Evolutionary conservation across 176 grass and related monocot species (phyloP), one percentile per base, ranked within the genome.

Genomic region (Musa beccarii): DNA sequence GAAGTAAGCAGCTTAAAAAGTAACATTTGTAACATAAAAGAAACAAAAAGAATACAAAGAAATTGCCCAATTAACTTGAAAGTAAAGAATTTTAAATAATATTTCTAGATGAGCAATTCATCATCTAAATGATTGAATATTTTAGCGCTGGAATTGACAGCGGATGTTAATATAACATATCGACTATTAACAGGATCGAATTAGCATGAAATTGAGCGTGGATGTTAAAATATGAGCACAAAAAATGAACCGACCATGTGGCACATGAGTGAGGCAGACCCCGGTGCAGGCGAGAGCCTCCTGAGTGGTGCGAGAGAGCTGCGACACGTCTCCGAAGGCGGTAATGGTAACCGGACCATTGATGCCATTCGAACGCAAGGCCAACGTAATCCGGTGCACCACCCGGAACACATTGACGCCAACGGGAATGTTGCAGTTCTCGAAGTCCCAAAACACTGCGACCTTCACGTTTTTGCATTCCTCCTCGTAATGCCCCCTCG

Each of bases 381-480:
- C 95, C 13, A 84, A 86, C 53, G 82, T 24, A 51, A 99, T 83
- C 78, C 86, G 80, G 16, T 76, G 71, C 9, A 81, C 88, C 56
- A 99, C 54, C 73, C 82, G 86, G 81, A 71, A 73, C 24, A 84
- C 83, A 79, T 94, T 89, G 64, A 92, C 81, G 49, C 76, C 81
- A 24, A 52, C 53, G 49, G 95, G 95, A 62, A 99, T 63, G 34
- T 57, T 0, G 83, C 90, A 94, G 83, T 99, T 94, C 90, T 94
- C 95, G 82, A 93, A 99, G 88, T 99, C 95, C 95, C 90, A 99
- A 86, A 82, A 94, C 72, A 99, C 95, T 1, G 90, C 85, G 24
- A 99, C 90, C 78, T 84, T 85, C 53, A 99, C 84, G 49, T 56
- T 73, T 80, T 61, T 85, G 86, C 76, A 77, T 59, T 84, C 81